These are phyloP conservation scores for Vishniacozyma victoriae DNA, from an alignment of 768 basidiomycete genomes.

Conservation along the genomic window DNA sequence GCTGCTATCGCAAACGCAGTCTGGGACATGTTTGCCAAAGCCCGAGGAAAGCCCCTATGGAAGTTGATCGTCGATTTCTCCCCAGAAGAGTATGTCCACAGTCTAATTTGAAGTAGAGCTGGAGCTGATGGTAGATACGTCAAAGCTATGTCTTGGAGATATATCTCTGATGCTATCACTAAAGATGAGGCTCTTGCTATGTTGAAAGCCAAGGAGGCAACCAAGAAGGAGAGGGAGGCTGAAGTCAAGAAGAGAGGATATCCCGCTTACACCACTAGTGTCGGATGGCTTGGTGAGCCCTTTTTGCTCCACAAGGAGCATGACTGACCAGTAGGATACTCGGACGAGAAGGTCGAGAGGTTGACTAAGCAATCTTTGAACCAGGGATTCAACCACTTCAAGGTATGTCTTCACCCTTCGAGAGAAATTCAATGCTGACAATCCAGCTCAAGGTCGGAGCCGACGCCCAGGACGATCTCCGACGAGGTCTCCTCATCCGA, in stretches of 20 bases:
- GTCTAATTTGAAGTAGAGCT: background rate
- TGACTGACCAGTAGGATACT: conserved; percentile 57
- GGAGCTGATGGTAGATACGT: conserved; percentile 55
- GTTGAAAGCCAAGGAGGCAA: conserved; percentile 67
- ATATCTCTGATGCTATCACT: conserved; percentile 90
- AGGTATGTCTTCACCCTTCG: conserved; percentile 46
- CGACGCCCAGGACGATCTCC: conserved; percentile 70
- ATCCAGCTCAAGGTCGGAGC: conserved; percentile 86
- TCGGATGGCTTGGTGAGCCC: conserved; percentile 73
- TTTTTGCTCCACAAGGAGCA: background rate
- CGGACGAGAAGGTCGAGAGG: conserved; percentile 80
- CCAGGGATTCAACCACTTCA: conserved; percentile 95
- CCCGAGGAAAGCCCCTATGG: conserved; percentile 81
- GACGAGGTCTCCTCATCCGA: conserved; percentile 80
- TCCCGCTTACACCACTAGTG: conserved; percentile 89
- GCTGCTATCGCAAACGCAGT: conserved; percentile 85
- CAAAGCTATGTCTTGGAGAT: conserved; percentile 68
- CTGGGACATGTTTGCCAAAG: conserved; percentile 66
- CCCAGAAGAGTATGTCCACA: conserved; percentile 45
- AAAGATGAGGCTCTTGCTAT: conserved; percentile 79
- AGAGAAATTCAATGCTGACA: background rate
- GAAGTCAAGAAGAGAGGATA: conserved; percentile 68
- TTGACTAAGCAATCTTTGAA: conserved; percentile 79
- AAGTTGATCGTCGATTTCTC: conserved; percentile 88
- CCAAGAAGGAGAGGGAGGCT: conserved; percentile 71